Base-by-base conservation (phyloP, 345 rosid species). In the Xanthoceras sorbifolium region DNA sequence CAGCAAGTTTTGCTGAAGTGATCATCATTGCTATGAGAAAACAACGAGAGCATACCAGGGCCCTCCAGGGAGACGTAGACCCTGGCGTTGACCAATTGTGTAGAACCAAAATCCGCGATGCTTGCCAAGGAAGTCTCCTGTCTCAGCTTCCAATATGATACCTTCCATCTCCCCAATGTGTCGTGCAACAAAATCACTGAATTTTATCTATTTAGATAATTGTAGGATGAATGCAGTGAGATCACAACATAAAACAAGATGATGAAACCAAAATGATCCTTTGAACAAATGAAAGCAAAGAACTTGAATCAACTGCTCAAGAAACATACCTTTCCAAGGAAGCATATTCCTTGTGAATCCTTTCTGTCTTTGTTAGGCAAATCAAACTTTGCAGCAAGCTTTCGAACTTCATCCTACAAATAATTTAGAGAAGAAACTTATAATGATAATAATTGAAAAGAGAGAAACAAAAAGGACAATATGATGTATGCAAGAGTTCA, bases 151-250 rank as follows among this genome's bases (percentile, higher is more conserved):
- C 83, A 95, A 73, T 74, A 90, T 95, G 73, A 91, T 60, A 63
- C 99, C 99, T 88, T 93, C 99, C 90, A 69, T 84, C 87, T 93
- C 98, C 63, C 99, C 98, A 75, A 93, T 93, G 76, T 95, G 99
- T 84, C 84, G 87, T 1, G 85, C 85, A 29, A 95, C 99, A 85
- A 95, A 95, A 71, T 95, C 96, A 72, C 98, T 91, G 64, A 95
- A 95, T 85, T 89, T 93, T 71, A 95, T 89, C 99, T 93, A 82
- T 52, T 46, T 72, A 44, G 80, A 57, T 14, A 67, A 23, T 42
- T 52, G 42, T 42, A 57, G 6, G 34, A 57, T 9, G n/a, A 63
- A 65, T 32, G 46, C 28, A 60, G 61, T 40, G 17, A 76, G 74
- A 76, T 65, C 48, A 73, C 31, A 63, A 61, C 72, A 69, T 65